Evolutionary conservation across 495 filamentous ascomycete species (phyloP).

Genomic region (Neurospora sublineolata): DNA sequence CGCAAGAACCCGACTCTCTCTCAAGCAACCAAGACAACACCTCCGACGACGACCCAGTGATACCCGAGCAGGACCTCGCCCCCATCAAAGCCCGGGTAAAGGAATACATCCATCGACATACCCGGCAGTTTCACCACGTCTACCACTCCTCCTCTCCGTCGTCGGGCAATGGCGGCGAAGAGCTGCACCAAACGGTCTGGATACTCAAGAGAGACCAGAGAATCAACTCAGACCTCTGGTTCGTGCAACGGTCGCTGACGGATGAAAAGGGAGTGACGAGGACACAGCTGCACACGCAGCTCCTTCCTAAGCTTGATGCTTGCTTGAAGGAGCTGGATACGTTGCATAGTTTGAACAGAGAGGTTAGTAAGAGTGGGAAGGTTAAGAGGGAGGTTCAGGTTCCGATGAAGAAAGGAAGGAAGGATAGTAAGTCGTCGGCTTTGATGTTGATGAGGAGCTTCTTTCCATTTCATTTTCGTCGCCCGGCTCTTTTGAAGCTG

Average conservation of each 20-base stretch:
- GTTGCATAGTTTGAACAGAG: not conserved
- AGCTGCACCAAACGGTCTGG: not conserved
- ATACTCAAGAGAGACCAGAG: not conserved
- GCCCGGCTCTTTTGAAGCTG: not conserved
- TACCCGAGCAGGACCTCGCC: not conserved
- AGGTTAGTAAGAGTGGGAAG: not conserved
- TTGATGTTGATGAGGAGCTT: not conserved
- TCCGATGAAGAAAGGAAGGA: not conserved
- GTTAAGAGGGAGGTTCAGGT: not conserved
- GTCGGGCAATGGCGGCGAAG: not conserved
- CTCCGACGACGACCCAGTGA: not conserved
- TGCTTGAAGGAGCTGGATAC: not conserved
- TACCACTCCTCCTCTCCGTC: not conserved
- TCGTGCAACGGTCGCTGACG: not conserved
- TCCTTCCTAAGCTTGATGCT: not conserved
- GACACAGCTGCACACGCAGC: not conserved
- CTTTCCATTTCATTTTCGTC: not conserved
- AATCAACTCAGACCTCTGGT: not conserved
- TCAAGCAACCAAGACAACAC: not conserved
- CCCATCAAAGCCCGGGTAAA: not conserved
- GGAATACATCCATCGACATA: not conserved
- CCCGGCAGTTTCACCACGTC: not conserved
- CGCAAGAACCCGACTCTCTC: not conserved
- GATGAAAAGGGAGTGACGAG: not conserved
- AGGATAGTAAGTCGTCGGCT: not conserved